A percentile compares a stretch with the other conserved stretches of the same genome.
phyloP scores from a whole-genome alignment of 2,329 filamentous ascomycete genomes.

The Phaeoacremonium minimum region DNA sequence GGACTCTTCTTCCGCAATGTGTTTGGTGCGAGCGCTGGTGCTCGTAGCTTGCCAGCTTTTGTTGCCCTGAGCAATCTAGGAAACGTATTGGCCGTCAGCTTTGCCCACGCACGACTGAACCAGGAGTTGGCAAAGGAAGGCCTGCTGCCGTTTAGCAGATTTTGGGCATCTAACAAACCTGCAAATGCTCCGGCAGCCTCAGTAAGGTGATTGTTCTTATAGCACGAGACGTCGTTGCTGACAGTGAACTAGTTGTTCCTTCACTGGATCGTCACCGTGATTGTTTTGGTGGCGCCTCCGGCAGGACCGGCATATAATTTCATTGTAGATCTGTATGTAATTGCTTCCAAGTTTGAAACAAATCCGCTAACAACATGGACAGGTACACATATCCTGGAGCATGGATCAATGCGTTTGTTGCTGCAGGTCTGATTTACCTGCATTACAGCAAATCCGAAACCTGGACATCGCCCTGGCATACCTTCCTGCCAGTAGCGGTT shows the following conservation, averaged over 20 bases:
- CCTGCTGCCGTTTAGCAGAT: constrained; percentile 58
- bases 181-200: constrained; percentile 57
- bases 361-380: background rate
- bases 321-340: constrained; percentile 50
- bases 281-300: constrained; percentile 63
- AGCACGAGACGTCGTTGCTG: background rate
- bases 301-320: constrained; percentile 68
- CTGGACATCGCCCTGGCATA: constrained; percentile 50
- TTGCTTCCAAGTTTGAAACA: background rate
- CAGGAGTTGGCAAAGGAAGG: constrained; percentile 69
- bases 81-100: constrained; percentile 58
- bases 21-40: constrained; percentile 50
- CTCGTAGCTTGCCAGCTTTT: constrained; percentile 40
- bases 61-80: constrained; percentile 54
- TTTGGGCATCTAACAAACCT: constrained; percentile 66
- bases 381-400: constrained; percentile 46
- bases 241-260: constrained; percentile 41
- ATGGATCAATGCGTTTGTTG: constrained; percentile 50
- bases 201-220: constrained; percentile 10
- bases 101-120: constrained; percentile 54
- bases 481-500: constrained; percentile 39
- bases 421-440: constrained; percentile 45
- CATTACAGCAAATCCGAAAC: constrained; percentile 44
- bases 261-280: constrained; percentile 61
- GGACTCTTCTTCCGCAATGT: constrained; percentile 58